Evolutionary conservation across 2,329 filamentous ascomycete species (phyloP).

Genomic region (Botrytis tulipae): DNA sequence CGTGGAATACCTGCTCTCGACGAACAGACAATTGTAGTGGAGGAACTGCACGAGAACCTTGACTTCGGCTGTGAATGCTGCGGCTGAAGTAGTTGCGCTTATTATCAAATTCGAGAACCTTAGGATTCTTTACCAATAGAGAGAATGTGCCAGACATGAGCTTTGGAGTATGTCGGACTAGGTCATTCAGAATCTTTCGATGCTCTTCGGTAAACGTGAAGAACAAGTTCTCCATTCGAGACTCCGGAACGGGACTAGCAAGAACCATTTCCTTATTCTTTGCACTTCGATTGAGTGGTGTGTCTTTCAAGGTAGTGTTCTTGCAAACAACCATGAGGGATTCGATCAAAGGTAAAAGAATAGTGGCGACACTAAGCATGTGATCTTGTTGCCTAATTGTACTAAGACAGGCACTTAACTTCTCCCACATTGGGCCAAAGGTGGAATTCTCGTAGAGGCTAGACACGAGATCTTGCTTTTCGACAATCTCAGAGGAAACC

Average conservation of each 20-base stretch:
- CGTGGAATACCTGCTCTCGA: slow-evolving; percentile 93
- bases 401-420: slow-evolving; percentile 82
- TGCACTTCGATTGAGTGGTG: slow-evolving; percentile 37
- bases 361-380: slow-evolving; percentile 96
- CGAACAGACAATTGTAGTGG: slow-evolving; percentile 82
- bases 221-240: slow-evolving; percentile 84
- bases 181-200: slow-evolving; percentile 94
- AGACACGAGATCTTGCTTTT: slow-evolving; percentile 82
- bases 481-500: slow-evolving; percentile 49
- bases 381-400: slow-evolving; percentile 89
- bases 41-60: slow-evolving; percentile 67
- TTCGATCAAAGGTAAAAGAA: slow-evolving; percentile 90
- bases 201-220: slow-evolving; percentile 98
- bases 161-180: slow-evolving; percentile 94
- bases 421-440: slow-evolving; percentile 88
- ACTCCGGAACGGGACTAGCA: slow-evolving; percentile 75
- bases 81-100: slow-evolving; percentile 99
- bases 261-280: slow-evolving; percentile 65
- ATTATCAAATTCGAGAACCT: slow-evolving; percentile 98
- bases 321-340: slow-evolving; percentile 99
- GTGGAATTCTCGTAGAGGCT: slow-evolving; percentile 88
- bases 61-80: slow-evolving; percentile 75
- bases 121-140: slow-evolving; percentile 94
- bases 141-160: slow-evolving; percentile 99
- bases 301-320: slow-evolving; percentile 67